A percentile compares a stretch with the other conserved stretches of the same genome.
Conservation (phyloP, 225 moss, liverwort and hornwort species). For the Sphagnum tenellum region DNA sequence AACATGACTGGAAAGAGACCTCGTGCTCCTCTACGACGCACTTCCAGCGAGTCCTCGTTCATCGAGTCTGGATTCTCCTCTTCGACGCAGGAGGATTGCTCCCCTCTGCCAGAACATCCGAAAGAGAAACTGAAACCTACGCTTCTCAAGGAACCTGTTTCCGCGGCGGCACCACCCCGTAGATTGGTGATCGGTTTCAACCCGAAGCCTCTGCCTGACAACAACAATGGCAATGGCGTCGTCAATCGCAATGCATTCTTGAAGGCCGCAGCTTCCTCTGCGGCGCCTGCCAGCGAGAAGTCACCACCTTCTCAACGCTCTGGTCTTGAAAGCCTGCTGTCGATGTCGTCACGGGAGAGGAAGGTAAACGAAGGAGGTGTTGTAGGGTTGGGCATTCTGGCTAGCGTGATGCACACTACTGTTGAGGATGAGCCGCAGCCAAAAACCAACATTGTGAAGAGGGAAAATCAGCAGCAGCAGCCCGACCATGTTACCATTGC, state of each 20-base stretch:
- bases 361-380: slow-evolving; percentile 29
- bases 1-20: slow-evolving; percentile 78
- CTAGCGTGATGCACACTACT: slow-evolving; percentile 18
- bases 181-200: slow-evolving; percentile 88
- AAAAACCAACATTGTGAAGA: slow-evolving; percentile 6
- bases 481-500: slow-evolving; percentile 23
- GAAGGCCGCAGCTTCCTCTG: slow-evolving; percentile 11
- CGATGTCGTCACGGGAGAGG: slow-evolving; percentile 42
- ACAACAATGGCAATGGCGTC: slow-evolving; percentile 1
- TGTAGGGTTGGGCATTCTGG: slow-evolving; percentile 73
- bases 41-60: slow-evolving; percentile 53
- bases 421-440: slow-evolving; percentile 18
- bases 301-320: slow-evolving; percentile 44
- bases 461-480: not conserved
- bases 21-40: slow-evolving; percentile 64
- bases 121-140: slow-evolving; percentile 75
- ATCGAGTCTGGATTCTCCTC: slow-evolving; percentile 55
- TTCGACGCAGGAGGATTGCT: slow-evolving; percentile 30
- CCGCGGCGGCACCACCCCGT: slow-evolving; percentile 12
- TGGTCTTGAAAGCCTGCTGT: slow-evolving; percentile 63
- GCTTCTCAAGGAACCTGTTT: slow-evolving; percentile 1
- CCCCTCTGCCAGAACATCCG: slow-evolving; percentile 61
- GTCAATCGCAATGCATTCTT: not conserved
- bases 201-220: slow-evolving; percentile 43
- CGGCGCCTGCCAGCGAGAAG: slow-evolving; percentile 15